Conservation (phyloP, 2,329 filamentous ascomycete species). For the Periconia sp. region DNA sequence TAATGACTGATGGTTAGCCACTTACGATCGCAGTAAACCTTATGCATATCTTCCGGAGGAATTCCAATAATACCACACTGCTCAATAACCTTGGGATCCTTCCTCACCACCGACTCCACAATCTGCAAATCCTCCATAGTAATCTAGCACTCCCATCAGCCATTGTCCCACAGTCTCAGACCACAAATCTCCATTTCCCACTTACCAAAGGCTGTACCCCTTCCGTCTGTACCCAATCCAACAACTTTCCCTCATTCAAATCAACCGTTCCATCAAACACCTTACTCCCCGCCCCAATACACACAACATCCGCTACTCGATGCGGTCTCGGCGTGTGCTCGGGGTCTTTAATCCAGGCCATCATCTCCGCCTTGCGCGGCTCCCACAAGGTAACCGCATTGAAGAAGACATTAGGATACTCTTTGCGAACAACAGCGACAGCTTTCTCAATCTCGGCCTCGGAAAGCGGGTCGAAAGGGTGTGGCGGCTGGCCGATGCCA, state of each 20-base stretch:
- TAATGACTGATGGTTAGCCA: slow-evolving; percentile 16
- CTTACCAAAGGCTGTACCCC: slow-evolving; percentile 77
- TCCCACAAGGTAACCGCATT: slow-evolving; percentile 85
- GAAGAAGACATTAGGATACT: slow-evolving; percentile 74
- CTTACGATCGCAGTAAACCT: slow-evolving; percentile 87
- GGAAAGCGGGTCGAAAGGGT: slow-evolving; percentile 79
- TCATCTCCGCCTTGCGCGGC: slow-evolving; percentile 82
- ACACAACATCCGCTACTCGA: slow-evolving; percentile 79
- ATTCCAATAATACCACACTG: slow-evolving; percentile 85
- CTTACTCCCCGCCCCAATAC: slow-evolving; percentile 75
- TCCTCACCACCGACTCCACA: slow-evolving; percentile 74
- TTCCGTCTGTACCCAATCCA: slow-evolving; percentile 73
- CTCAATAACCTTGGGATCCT: slow-evolving; percentile 84
- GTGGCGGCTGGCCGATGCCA: slow-evolving; percentile 56
- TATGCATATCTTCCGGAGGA: slow-evolving; percentile 81
- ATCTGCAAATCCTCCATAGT: slow-evolving; percentile 86
- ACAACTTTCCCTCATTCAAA: slow-evolving; percentile 65
- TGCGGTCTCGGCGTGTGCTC: slow-evolving; percentile 62
- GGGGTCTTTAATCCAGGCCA: slow-evolving; percentile 72
- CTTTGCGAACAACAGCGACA: slow-evolving; percentile 68
- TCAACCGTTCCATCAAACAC: slow-evolving; percentile 84
- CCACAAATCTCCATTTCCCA: slow-evolving; percentile 24
- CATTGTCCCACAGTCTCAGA: background rate
- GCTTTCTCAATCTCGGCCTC: slow-evolving; percentile 71
- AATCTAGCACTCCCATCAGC: slow-evolving; percentile 55